Percentiles rank a stretch among this genome's conserved stretches.
Evolutionary conservation across 2,329 filamentous ascomycete genomes (phyloP).

Genomic region (Penicillium sp.): DNA sequence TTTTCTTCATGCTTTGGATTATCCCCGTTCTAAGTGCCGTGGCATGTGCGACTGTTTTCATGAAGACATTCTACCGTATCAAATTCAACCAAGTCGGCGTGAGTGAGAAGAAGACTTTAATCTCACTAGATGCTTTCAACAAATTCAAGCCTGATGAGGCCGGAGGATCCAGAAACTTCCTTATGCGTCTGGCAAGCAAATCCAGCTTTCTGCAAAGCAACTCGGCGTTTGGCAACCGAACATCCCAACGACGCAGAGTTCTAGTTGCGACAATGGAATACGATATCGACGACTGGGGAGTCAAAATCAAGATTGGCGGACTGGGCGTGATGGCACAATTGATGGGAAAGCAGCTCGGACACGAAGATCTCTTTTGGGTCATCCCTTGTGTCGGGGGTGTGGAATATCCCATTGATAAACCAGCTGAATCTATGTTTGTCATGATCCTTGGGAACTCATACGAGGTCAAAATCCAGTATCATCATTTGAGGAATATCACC

Average conservation of each 20-base stretch:
- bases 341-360: slow-evolving; percentile 65
- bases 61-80: slow-evolving; percentile 62
- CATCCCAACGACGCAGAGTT: slow-evolving; percentile 53
- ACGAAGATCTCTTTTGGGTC: slow-evolving; percentile 68
- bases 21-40: slow-evolving; percentile 54
- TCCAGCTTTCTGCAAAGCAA: slow-evolving; percentile 40
- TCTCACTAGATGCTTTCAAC: slow-evolving; percentile 38
- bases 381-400: slow-evolving; percentile 63
- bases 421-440: slow-evolving; percentile 62
- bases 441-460: slow-evolving; percentile 62
- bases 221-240: slow-evolving; percentile 32
- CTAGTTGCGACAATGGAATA: slow-evolving; percentile 72
- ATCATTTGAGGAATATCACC: slow-evolving; percentile 64
- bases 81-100: slow-evolving; percentile 63
- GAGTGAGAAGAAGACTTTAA: slow-evolving; percentile 48
- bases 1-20: slow-evolving; percentile 56
- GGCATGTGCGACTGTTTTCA: slow-evolving; percentile 56
- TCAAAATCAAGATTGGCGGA: slow-evolving; percentile 72
- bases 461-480: slow-evolving; percentile 64
- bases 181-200: slow-evolving; percentile 37
- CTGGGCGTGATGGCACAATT: slow-evolving; percentile 70
- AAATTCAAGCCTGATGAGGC: slow-evolving; percentile 34
- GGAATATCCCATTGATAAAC: slow-evolving; percentile 61
- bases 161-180: slow-evolving; percentile 31
- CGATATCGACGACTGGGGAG: slow-evolving; percentile 68